Evolutionary conservation across 495 filamentous ascomycete species (phyloP).

Genomic region (Penicillium pulvis): DNA sequence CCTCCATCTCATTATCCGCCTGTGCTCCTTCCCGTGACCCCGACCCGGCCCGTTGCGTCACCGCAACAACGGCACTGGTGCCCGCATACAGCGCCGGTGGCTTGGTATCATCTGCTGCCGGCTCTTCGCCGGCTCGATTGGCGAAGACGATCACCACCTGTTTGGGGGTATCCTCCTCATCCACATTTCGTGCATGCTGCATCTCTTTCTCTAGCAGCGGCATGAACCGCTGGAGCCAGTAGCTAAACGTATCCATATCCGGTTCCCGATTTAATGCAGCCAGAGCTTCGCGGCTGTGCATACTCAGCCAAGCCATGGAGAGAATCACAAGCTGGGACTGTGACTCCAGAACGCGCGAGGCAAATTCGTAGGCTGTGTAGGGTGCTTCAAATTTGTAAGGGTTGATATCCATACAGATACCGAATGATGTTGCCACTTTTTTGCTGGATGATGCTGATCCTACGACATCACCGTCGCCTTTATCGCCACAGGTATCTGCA

Average conservation of each 20-base stretch:
- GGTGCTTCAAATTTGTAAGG: constrained; percentile 79
- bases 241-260: constrained; percentile 79
- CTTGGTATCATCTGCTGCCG: constrained; percentile 46
- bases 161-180: constrained; percentile 26
- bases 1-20: constrained; percentile 31
- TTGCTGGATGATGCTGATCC: constrained; percentile 1
- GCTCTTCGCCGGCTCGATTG: constrained; percentile 78
- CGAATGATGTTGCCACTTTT: constrained; percentile 65
- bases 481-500: constrained; percentile 4
- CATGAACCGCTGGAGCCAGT: constrained; percentile 85
- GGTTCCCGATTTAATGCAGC: constrained; percentile 55
- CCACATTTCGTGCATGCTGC: constrained; percentile 37
- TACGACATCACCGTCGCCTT: background rate
- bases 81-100: constrained; percentile 68
- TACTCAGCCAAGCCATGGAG: constrained; percentile 84
- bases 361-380: constrained; percentile 82
- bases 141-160: constrained; percentile 80
- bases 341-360: constrained; percentile 68
- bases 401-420: constrained; percentile 79
- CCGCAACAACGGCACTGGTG: constrained; percentile 77
- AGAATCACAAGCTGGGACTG: constrained; percentile 74
- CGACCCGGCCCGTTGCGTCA: constrained; percentile 51
- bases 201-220: constrained; percentile 63
- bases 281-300: constrained; percentile 47
- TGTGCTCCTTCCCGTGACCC: constrained; percentile 22